Evolutionary conservation across 2,329 filamentous ascomycete species (phyloP).

Genomic region (Neonectria neomacrospora): DNA sequence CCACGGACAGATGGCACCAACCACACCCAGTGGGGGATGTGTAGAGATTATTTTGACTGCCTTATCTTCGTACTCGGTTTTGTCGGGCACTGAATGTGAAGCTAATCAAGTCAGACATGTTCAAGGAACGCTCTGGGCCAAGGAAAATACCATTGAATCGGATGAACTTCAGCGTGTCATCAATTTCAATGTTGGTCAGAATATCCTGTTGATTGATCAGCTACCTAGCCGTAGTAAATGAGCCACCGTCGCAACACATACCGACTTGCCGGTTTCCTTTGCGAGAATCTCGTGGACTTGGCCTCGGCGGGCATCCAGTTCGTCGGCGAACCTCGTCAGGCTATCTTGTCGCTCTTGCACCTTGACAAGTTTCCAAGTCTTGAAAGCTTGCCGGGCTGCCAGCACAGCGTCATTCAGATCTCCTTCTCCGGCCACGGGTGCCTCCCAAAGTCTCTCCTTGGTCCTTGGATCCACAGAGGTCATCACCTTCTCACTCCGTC

Average conservation of each 20-base stretch:
- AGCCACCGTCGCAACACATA: background rate
- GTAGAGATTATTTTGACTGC: conserved; percentile 9
- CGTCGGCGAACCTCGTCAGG: background rate
- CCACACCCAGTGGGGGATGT: conserved; percentile 52
- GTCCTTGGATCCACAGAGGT: background rate
- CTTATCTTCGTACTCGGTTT: background rate
- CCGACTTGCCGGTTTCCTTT: conserved; percentile 4
- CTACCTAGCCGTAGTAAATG: background rate
- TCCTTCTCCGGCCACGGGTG: background rate
- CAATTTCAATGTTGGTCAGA: conserved; percentile 4
- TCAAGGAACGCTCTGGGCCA: background rate
- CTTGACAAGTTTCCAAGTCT: background rate
- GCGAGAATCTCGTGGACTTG: conserved; percentile 1
- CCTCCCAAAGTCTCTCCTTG: conserved; percentile 1
- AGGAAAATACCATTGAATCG: conserved; percentile 1
- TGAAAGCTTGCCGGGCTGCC: background rate
- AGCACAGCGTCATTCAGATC: conserved; percentile 4
- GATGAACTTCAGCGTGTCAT: background rate
- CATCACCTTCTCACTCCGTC: background rate
- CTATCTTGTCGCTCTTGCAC: background rate
- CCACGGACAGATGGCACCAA: conserved; percentile 63
- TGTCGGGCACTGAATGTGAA: background rate
- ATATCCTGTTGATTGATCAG: background rate
- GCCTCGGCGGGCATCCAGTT: background rate
- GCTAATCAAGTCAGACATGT: background rate